Base-by-base conservation (phyloP, 2,329 filamentous ascomycete species). In the Aspergillus sp. region DNA sequence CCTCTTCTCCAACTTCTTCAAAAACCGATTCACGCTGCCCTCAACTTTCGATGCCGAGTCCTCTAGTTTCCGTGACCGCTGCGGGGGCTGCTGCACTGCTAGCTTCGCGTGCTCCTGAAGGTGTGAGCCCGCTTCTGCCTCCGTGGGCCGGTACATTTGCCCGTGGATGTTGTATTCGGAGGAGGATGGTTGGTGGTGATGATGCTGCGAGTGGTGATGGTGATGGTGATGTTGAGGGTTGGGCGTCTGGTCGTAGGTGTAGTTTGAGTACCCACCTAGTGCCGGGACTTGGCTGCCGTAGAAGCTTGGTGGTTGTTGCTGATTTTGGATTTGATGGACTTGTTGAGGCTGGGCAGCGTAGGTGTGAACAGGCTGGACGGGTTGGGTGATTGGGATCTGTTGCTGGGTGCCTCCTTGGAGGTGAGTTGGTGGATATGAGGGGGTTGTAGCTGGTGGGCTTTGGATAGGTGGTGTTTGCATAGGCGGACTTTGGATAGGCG, bases 131-230 rank as follows among this genome's bases (percentile, higher is more conserved):
- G 71, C 71, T 60, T 81, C 78, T 15, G 68, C 68, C 52, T 79
- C 75, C 0, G 78, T 79, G 1, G 79, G 79, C 49, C 75, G 67
- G 57, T 80, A 81, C 13, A 80, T 64, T 60, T 80, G 79, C 41
- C 65, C 73, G 63, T 81, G 79, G 9, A 80, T 66, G 58, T 77
- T 73, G 56, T 79, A 80, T 39, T 73, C 73, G 13, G 63, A 72
- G 60, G 50, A 60, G 48, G 19, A 33, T 22, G 48, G 51, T 63
- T 61, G 22, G 62, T 24, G 22, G 19, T 24, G 27, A 30, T 30
- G 24, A 30, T 47, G 45, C 45, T 30, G 24, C 15, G 45, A 12
- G 44, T 19, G 24, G 12, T 45, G 30, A 20, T 46, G 41, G 15
- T 37, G 51, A 22, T 41, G 20, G 6, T 41, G 34, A 56, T 45